Base-by-base conservation (phyloP, 139 green algal genomes). In the Pleodorina starrii region DNA sequence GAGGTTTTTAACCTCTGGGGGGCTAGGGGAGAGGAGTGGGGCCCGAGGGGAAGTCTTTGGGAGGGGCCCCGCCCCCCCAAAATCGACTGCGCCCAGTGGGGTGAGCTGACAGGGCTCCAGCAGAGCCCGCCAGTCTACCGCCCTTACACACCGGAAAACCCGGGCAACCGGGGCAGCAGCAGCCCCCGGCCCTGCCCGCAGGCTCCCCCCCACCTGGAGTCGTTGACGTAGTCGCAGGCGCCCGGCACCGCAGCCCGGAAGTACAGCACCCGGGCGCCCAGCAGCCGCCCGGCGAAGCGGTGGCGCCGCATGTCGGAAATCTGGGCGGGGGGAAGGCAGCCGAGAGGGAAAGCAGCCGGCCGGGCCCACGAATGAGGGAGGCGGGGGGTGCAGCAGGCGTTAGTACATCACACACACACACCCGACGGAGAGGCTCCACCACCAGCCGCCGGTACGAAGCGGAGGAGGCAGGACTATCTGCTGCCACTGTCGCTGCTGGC, bases 151-250 rank as follows among this genome's bases (percentile, higher is more conserved):
- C n/a, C n/a, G n/a, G n/a, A n/a, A n/a, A n/a, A n/a, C n/a, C n/a
- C n/a, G n/a, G n/a, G n/a, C n/a, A n/a, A n/a, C n/a, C n/a, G 5
- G 21, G 54, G 54, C 9, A 12, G 54, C 54, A 32, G 54, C 50
- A 12, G 54, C n/a, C n/a, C n/a, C n/a, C n/a, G 54, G 6, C 54
- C 25, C 25, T 9, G 54, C 54, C 5, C 2, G 54, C 54, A 32
- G 7, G 54, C 54, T 21, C 21, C 29, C 3, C 54, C 54, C 54
- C 7, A 66, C 54, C 54, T 91, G 46, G 85, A 57, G 91, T 98
- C 96, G 85, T 98, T 92, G 71, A 98, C 94, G 91, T 98, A 98
- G 86, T 95, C 94, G 90, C 96, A 98, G 2, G 95, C 96, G 2
- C 96, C 96, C 0, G 60, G 40, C 0, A 40, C 69, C 54, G 68